Evolutionary conservation across 352 stramenopile species (phyloP).

Genomic region (Pythium rhizo-oryzae): DNA sequence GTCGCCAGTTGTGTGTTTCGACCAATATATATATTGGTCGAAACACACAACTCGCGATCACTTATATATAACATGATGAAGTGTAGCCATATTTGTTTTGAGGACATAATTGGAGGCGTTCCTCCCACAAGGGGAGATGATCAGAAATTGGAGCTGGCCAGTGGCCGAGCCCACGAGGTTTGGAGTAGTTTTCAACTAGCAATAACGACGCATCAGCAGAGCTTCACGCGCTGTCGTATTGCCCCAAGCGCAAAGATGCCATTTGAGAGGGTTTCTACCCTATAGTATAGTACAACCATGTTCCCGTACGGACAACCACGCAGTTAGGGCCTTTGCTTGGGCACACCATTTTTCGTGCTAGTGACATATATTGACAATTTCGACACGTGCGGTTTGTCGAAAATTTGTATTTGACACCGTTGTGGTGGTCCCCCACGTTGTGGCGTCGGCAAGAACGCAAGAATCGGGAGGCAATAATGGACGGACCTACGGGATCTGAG

Average conservation of each 20-base stretch:
- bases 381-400: constrained; percentile 13
- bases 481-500: constrained; percentile 62
- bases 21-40: too few relatives aligned
- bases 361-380: constrained; percentile 18
- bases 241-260: constrained; percentile 92
- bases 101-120: not conserved
- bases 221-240: constrained; percentile 94
- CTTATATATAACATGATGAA: not conserved
- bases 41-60: too few relatives aligned
- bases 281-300: constrained; percentile 23
- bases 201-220: constrained; percentile 95
- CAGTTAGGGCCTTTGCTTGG: not conserved
- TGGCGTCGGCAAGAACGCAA: constrained; percentile 19
- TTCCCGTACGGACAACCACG: constrained; percentile 34
- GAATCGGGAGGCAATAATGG: constrained; percentile 47
- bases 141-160: constrained; percentile 93
- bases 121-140: constrained; percentile 73
- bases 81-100: not conserved
- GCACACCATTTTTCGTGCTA: not conserved
- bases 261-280: not conserved
- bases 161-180: constrained; percentile 88
- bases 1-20: too few relatives aligned
- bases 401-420: constrained; percentile 18
- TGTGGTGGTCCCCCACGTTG: constrained; percentile 17
- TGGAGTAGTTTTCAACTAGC: constrained; percentile 96